phyloP scores from a whole-genome alignment of 1,284 basidiomycete species.

The Neolentinus lepideus region DNA sequence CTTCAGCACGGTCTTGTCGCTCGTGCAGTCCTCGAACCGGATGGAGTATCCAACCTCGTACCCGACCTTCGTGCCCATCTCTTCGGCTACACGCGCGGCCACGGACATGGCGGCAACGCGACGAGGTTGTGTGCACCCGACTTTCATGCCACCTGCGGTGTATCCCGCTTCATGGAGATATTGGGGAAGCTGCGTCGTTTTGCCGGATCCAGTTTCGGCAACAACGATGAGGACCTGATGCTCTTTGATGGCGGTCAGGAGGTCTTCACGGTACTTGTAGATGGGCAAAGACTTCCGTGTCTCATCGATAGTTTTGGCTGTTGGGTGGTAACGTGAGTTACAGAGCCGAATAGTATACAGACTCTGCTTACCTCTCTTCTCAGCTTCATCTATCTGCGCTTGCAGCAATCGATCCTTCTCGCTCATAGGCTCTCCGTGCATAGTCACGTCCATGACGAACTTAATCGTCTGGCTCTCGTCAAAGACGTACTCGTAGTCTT shows the following conservation, averaged over 20 bases:
- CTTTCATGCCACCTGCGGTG: slow-evolving; percentile 80
- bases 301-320: slow-evolving; percentile 84
- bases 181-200: slow-evolving; percentile 97
- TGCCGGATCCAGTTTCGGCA: slow-evolving; percentile 93
- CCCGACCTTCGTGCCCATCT: slow-evolving; percentile 95
- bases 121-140: slow-evolving; percentile 97
- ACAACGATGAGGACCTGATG: slow-evolving; percentile 92
- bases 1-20: slow-evolving; percentile 95
- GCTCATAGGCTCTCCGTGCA: slow-evolving; percentile 72
- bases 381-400: slow-evolving; percentile 87
- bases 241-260: slow-evolving; percentile 84
- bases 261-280: slow-evolving; percentile 78
- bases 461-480: slow-evolving; percentile 96
- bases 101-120: slow-evolving; percentile 99
- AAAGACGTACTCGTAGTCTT: slow-evolving; percentile 96
- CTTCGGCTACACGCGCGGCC: slow-evolving; percentile 96
- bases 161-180: slow-evolving; percentile 98
- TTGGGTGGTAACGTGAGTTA: background rate
- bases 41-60: slow-evolving; percentile 99
- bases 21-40: slow-evolving; percentile 98
- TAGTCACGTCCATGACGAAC: slow-evolving; percentile 83
- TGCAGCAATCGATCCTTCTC: slow-evolving; percentile 85
- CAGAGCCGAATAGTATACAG: background rate
- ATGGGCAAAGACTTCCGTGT: slow-evolving; percentile 90
- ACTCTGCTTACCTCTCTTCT: slow-evolving; percentile 68